Base-by-base conservation (phyloP, 176 grass and related monocot species). In the Puccinellia tenuiflora region DNA sequence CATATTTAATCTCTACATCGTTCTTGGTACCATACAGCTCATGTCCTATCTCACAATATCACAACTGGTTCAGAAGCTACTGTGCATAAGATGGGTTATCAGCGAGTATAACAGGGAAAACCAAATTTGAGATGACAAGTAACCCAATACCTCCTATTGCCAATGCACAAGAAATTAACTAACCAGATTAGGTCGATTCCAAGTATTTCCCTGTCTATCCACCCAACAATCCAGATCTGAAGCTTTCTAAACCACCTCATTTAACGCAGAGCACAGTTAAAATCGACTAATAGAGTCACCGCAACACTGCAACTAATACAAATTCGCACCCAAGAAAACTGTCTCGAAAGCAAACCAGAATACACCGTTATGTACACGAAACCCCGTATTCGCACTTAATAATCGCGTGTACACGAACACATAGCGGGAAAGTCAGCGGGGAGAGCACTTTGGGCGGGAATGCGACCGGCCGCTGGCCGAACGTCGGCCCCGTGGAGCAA, bases 161-260 rank as follows among this genome's bases (percentile, higher is more conserved):
- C 51, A 77, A 29, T 50, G 2, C 38, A 21, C 54, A 67, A 1
- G 5, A 42, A 66, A 30, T 38, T 26, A 40, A 80, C 42, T 34
- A 56, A 57, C 13, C 60, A 26, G 28, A 35, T 48, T 37, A 48
- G 25, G 15, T n/a, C 0, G 66, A 51, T 28, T 33, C 48, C 21
- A 64, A 38, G 60, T 5, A 76, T 38, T 87, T 28, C 48, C 47
- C 66, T 20, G 68, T 17, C 22, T 68, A 18, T 42, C n/a, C 26
- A 79, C 53, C 74, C 63, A 87, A 22, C 63, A 42, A 12, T 62
- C 35, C 21, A 80, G 55, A 88, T 88, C 86, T 43, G 26, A 34
- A 84, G 57, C 66, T 60, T 57, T 37, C 55, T 66, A 56, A 55
- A 21, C 30, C 55, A 46, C 54, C 43, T 20, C 22, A 22, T 52